Base-by-base conservation (phyloP, 805 yeast genomes). In the Grigorovia jiainica region DNA sequence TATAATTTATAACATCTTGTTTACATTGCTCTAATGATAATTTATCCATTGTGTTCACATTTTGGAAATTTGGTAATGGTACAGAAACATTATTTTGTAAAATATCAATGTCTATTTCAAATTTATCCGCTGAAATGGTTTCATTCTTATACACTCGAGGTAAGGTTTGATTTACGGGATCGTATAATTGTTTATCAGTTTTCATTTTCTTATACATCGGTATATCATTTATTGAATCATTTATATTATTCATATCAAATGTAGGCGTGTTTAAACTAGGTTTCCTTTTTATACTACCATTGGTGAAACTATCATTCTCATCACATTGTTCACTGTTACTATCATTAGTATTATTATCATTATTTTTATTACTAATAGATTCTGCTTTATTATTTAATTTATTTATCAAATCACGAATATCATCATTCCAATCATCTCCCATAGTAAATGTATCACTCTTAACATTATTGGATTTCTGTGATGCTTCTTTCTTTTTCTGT, bases 141-240 rank as follows among this genome's bases (percentile, higher is more conserved):
- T 54, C 56, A 15, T 46, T 42, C 33, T 51, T 57, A 36, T 57
- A 57, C 10, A 52, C 39, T 24, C 56, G 44, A 8, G 61, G 61
- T 38, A 57, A 42, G 1, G 59, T 48, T 20, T 44, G 45, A 33
- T 57, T 57, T 8, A 57, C 61, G 7, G 61, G 60, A 36, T 51
- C 51, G n/a, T 54, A 53, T n/a, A 41, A 30, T 15, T 53, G 44
- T 24, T 41, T 45, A 15, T 51, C 52, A 31, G 31, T n/a, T 38
- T 40, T 17, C 31, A 39, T 9, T 40, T 42, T 21, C 43, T 34
- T n/a, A 37, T 27, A 30, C 34, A 37, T n/a, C 15, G 55, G 53
- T 24, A 53, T 51, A 7, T 48, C 43, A 24, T 53, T 52, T 15
- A 55, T 39, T 4, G 51, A 49, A 31, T 52, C 52, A 39, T 56